phyloP scores from a whole-genome alignment of 139 green algal species.

The Edaphochlamys debaryana region DNA sequence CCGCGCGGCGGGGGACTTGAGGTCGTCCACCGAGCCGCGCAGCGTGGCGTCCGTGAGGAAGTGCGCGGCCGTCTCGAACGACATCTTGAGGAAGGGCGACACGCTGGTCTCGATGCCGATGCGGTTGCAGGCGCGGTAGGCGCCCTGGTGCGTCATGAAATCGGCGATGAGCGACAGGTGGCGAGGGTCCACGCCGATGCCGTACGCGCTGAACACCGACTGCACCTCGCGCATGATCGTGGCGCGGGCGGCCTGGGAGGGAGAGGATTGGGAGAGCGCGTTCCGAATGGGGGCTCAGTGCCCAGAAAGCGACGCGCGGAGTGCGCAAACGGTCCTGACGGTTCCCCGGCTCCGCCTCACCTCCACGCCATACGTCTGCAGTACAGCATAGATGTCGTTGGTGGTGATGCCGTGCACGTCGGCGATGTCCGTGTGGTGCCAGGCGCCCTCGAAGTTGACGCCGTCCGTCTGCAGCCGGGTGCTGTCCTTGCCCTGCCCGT shows the following conservation, averaged over 20 bases:
- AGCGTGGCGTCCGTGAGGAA: constrained; percentile 95
- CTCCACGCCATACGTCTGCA: constrained; percentile 94
- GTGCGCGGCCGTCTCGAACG: constrained; percentile 95
- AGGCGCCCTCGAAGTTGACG: constrained; percentile 85
- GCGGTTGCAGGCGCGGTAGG: constrained; percentile 90
- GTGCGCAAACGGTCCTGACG: too few relatives aligned
- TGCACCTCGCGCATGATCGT: constrained; percentile 88
- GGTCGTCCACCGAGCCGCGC: constrained; percentile 72
- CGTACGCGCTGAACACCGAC: constrained; percentile 96
- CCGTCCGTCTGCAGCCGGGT: constrained; percentile 92
- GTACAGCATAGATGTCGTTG: constrained; percentile 90
- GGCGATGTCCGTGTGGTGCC: constrained; percentile 70
- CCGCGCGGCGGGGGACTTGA: constrained; percentile 78
- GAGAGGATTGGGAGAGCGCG: too few relatives aligned
- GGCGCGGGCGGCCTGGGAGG: constrained; percentile 87
- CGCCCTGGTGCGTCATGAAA: constrained; percentile 94
- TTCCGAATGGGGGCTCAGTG: too few relatives aligned
- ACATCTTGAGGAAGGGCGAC: constrained; percentile 96
- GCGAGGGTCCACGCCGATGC: constrained; percentile 94
- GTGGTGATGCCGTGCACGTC: constrained; percentile 80
- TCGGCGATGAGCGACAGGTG: constrained; percentile 96
- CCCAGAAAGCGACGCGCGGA: too few relatives aligned
- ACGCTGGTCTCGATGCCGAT: constrained; percentile 90
- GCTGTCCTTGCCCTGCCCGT: constrained; percentile 54
- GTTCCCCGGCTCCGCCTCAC: too few relatives aligned